Evolutionary conservation across 2,329 filamentous ascomycete genomes (phyloP).

Genomic region (Trichoderma citrinoviride): DNA sequence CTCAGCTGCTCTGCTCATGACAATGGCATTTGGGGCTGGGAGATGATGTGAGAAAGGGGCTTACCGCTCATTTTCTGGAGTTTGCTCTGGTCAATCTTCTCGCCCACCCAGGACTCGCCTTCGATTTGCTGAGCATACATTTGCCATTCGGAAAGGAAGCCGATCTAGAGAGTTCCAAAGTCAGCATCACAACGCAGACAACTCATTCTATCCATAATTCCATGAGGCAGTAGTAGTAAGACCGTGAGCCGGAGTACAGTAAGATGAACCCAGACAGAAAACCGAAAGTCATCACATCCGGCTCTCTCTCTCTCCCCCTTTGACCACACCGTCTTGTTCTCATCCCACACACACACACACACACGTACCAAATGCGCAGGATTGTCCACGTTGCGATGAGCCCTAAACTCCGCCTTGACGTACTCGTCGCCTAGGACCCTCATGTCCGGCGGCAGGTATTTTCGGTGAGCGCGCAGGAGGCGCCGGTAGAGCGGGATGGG

Average conservation of each 20-base stretch:
- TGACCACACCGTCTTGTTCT: background rate
- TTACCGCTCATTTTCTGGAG: conserved; percentile 91
- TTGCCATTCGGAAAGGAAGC: conserved; percentile 96
- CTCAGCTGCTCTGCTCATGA: background rate
- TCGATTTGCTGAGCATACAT: conserved; percentile 90
- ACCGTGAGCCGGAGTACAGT: background rate
- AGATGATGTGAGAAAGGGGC: conserved; percentile 33
- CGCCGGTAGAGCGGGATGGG: conserved; percentile 88
- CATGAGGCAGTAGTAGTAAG: background rate
- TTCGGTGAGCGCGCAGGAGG: conserved; percentile 80
- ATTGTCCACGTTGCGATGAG: conserved; percentile 81
- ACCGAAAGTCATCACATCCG: background rate
- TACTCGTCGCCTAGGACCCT: conserved; percentile 88
- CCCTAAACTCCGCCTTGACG: conserved; percentile 86
- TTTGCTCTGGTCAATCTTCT: conserved; percentile 78
- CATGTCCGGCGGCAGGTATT: conserved; percentile 69
- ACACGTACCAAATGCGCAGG: conserved; percentile 77
- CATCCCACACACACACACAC: background rate
- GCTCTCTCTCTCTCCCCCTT: background rate
- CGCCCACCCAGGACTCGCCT: conserved; percentile 79
- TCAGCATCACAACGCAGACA: background rate
- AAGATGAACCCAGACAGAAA: background rate
- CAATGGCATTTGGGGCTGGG: background rate
- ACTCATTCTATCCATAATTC: too few species aligned
- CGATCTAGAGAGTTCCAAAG: conserved; percentile 59